These are phyloP conservation scores for Aspergillus kassunensis DNA, from an alignment of 495 filamentous ascomycete species.

Conservation along the genomic window DNA sequence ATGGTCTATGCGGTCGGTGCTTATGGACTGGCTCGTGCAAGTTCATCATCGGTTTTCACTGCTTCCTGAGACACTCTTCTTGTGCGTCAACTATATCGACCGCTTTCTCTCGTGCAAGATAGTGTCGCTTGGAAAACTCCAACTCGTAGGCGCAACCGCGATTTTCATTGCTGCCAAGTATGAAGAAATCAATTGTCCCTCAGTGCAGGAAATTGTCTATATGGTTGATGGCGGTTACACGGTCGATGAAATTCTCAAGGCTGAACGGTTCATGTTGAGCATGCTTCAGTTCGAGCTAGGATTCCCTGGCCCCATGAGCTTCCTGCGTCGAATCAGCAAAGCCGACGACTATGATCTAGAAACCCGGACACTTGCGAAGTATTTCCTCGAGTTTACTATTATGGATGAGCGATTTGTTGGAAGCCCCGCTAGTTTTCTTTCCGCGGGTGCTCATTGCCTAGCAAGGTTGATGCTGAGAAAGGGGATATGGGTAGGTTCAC, in stretches of 20 bases:
- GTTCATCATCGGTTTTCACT: conserved; percentile 89
- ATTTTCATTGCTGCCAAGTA: conserved; percentile 97
- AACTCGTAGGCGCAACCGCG: conserved; percentile 93
- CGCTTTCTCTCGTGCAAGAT: conserved; percentile 93
- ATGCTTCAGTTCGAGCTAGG: conserved; percentile 94
- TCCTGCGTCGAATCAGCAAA: conserved; percentile 93
- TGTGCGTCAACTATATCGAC: conserved; percentile 93
- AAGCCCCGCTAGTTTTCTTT: conserved; percentile 80
- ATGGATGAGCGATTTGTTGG: conserved; percentile 98
- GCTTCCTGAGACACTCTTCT: conserved; percentile 90
- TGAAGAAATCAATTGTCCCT: conserved; percentile 96
- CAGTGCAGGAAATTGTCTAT: conserved; percentile 91
- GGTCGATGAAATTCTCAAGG: conserved; percentile 90
- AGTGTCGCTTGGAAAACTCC: conserved; percentile 89
- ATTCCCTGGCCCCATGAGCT: conserved; percentile 98
- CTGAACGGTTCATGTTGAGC: conserved; percentile 94
- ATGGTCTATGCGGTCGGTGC: conserved; percentile 96
- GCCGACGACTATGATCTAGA: conserved; percentile 97
- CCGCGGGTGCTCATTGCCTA: conserved; percentile 90
- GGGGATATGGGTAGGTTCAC: conserved; percentile 77
- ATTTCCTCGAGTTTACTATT: conserved; percentile 92
- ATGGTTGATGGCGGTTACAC: conserved; percentile 95
- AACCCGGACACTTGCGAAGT: conserved; percentile 93
- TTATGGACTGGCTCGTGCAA: conserved; percentile 98
- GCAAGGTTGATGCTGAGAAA: conserved; percentile 85